Conservation (phyloP, 805 yeast genomes). For the Vanderwaltozyma tropicalis region DNA sequence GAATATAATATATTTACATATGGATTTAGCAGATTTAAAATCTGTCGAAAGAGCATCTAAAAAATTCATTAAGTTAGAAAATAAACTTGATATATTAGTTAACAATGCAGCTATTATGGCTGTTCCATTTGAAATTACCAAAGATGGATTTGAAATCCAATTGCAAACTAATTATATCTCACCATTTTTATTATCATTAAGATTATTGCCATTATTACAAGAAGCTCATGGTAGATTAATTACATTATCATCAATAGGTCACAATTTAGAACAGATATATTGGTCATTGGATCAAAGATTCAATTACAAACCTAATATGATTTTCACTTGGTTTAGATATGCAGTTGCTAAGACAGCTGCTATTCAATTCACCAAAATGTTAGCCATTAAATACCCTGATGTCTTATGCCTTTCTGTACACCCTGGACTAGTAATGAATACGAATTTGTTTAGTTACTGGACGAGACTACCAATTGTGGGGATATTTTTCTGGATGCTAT, state of each 20-base stretch:
- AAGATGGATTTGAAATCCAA: slow-evolving; percentile 68
- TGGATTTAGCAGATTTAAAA: slow-evolving; percentile 43
- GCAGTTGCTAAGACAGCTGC: slow-evolving; percentile 70
- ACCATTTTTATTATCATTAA: slow-evolving; percentile 59
- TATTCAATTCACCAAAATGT: slow-evolving; percentile 57
- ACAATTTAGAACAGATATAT: slow-evolving; percentile 39
- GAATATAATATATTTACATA: slow-evolving; percentile 39
- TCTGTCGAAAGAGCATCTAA: slow-evolving; percentile 41
- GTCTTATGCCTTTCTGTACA: slow-evolving; percentile 58
- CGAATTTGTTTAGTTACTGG: slow-evolving; percentile 67
- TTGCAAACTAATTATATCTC: slow-evolving; percentile 70
- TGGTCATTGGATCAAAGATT: slow-evolving; percentile 38
- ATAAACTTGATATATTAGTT: slow-evolving; percentile 47
- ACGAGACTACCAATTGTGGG: slow-evolving; percentile 74
- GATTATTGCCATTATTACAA: slow-evolving; percentile 44
- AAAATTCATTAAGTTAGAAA: slow-evolving; percentile 38
- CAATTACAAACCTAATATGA: slow-evolving; percentile 49
- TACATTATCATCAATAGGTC: slow-evolving; percentile 58
- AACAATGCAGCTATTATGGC: slow-evolving; percentile 80
- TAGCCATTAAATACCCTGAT: slow-evolving; percentile 57
- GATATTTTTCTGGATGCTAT: slow-evolving; percentile 55
- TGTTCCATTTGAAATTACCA: slow-evolving; percentile 53
- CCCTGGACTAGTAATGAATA: slow-evolving; percentile 81
- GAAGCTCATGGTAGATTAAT: slow-evolving; percentile 39
- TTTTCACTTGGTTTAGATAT: slow-evolving; percentile 71